Evolutionary conservation across 495 filamentous ascomycete genomes (phyloP), one percentile per base, ranked within the genome.

Genomic region (Penicillium roqueforti): DNA sequence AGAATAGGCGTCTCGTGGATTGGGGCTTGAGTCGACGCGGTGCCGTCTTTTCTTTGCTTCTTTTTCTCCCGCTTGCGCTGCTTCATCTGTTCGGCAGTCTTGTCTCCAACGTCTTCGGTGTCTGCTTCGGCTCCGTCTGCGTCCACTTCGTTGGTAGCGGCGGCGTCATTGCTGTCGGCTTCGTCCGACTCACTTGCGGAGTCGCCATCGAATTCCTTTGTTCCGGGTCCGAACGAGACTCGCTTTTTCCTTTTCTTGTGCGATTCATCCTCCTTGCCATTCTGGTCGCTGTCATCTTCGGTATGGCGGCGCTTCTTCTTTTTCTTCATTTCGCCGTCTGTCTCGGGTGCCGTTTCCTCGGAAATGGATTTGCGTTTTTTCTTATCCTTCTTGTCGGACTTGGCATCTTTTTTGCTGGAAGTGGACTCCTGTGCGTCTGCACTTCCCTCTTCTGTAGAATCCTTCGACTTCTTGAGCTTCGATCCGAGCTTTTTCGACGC

Each of bases 401-500:
- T 53, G 39, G 61, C 62, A 10, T 55, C 60, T 63, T 55, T 59
- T 58, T 42, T 57, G 45, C 18, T 34, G 37, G 42, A 41, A 10
- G 56, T 49, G 19, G 50, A 44, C 6, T 44, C 40, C 20, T 32
- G 45, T 19, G 28, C 36, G 20, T 49, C 53, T 29, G 56, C 39
- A 19, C 26, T 46, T 48, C 22, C n/a, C 25, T 55, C 37, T 28
- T 63, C 63, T 37, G 67, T 60, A 55, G 65, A 57, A 46, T 82
- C 76, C 61, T 80, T 78, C 36, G 76, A 75, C 56, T 77, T 80
- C 63, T 89, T 91, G 68, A 87, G 78, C 77, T 88, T 87, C 64
- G 88, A 74, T 44, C 85, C 87, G 65, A 90, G 71, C 74, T 85
- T 80, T 70, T 89, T 89, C 86, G 85, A 89, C 49, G 87, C 85